A percentile compares a stretch with the other conserved stretches of the same genome.
Conservation (phyloP, 1,139 yeast species). For the Pneumocystis murina region DNA sequence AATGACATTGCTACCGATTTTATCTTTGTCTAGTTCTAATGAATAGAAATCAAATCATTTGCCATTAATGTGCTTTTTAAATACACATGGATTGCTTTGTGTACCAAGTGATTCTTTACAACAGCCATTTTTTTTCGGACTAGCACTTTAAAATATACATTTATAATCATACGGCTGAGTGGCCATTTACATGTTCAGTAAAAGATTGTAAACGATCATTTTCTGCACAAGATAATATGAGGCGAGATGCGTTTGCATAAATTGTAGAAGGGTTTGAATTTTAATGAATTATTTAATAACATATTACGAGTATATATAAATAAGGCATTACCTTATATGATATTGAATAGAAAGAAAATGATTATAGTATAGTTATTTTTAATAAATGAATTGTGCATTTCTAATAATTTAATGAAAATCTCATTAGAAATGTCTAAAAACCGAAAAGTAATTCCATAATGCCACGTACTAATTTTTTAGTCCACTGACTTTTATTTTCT, state of each 20-base stretch:
- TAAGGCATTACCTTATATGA: neutral
- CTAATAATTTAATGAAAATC: too few relatives aligned
- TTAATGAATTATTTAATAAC: neutral
- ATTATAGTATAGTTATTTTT: neutral
- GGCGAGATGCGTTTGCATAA: slow-evolving; percentile 35
- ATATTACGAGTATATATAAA: too few relatives aligned
- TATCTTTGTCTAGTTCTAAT: too few relatives aligned
- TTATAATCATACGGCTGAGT: slow-evolving; percentile 78
- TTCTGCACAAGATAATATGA: slow-evolving; percentile 65
- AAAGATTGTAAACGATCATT: slow-evolving; percentile 55
- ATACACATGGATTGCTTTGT: too few relatives aligned
- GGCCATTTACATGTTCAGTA: slow-evolving; percentile 57
- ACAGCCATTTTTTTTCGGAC: slow-evolving; percentile 43
- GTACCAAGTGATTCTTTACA: too few relatives aligned
- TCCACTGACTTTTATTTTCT: neutral
- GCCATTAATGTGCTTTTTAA: too few relatives aligned
- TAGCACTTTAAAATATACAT: slow-evolving; percentile 60
- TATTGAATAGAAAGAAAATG: neutral
- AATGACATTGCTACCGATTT: too few relatives aligned
- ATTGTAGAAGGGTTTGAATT: neutral
- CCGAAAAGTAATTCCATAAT: neutral
- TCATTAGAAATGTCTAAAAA: neutral
- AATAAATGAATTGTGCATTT: neutral
- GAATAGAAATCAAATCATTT: too few relatives aligned
- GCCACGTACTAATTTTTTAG: neutral